Percentiles rank a stretch among this genome's conserved stretches.
Conservation (phyloP, 768 basidiomycete species). For the Leccinum longicurvipes region DNA sequence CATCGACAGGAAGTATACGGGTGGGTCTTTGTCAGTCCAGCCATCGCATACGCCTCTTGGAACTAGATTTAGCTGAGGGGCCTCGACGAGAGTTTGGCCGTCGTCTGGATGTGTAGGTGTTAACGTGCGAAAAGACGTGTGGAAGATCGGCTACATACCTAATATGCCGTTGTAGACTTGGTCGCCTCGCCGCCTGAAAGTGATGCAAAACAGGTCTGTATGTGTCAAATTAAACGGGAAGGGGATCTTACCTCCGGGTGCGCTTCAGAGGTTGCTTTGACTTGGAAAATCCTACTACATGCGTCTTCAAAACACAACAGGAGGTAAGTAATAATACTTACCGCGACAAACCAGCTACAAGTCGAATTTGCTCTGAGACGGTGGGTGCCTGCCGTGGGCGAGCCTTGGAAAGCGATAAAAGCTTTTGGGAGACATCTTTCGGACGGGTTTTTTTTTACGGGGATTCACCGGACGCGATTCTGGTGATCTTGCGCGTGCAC, state of each 20-base stretch:
- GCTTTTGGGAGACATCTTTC: slow-evolving; percentile 2
- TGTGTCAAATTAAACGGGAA: neutral
- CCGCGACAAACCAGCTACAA: slow-evolving; percentile 14
- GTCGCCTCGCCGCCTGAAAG: neutral
- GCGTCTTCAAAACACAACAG: neutral
- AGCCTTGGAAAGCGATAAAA: neutral
- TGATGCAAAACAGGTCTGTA: neutral
- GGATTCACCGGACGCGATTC: slow-evolving; percentile 47
- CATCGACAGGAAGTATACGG: neutral
- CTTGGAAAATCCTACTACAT: slow-evolving; percentile 14
- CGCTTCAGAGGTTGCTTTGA: slow-evolving; percentile 10
- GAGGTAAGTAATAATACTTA: too few species aligned
- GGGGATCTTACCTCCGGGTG: slow-evolving; percentile 2
- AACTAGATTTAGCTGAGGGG: slow-evolving; percentile 7
- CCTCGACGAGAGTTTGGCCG: slow-evolving; percentile 26
- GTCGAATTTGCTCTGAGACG: neutral
- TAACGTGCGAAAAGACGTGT: neutral
- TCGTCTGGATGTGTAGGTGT: slow-evolving; percentile 21
- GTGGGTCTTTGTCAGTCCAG: slow-evolving; percentile 1
- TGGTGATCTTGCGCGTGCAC: too few species aligned
- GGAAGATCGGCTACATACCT: slow-evolving; percentile 3
- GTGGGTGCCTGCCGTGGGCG: neutral
- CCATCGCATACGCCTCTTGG: neutral
- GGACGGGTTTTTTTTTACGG: slow-evolving; percentile 24
- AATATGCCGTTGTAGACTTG: slow-evolving; percentile 12